Evolutionary conservation across 2,329 filamentous ascomycete species (phyloP).

Genomic region (Fusarium robinianum): DNA sequence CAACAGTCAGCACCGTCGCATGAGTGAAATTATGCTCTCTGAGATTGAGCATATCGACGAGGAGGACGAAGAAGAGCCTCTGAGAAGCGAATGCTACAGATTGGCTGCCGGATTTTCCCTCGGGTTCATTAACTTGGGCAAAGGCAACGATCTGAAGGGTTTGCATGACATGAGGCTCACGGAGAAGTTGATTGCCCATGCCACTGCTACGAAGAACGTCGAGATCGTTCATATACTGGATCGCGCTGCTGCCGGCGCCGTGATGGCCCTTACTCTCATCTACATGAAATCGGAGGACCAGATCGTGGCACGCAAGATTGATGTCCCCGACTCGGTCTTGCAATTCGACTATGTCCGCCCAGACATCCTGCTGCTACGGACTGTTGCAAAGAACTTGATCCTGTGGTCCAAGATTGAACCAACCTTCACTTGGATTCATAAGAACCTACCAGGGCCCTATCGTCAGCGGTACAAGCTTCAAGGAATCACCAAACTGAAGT

Average conservation of each 20-base stretch:
- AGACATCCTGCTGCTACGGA: conserved; percentile 88
- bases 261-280: conserved; percentile 85
- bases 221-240: conserved; percentile 92
- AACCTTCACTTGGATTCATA: conserved; percentile 73
- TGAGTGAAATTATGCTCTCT: conserved; percentile 99
- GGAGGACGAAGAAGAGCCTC: conserved; percentile 79
- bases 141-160: conserved; percentile 84
- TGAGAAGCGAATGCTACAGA: conserved; percentile 95
- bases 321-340: conserved; percentile 85
- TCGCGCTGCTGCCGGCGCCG: conserved; percentile 89
- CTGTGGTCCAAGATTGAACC: conserved; percentile 86
- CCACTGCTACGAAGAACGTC: conserved; percentile 87
- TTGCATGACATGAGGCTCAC: conserved; percentile 93
- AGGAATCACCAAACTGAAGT: conserved; percentile 66
- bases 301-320: conserved; percentile 85
- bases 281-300: conserved; percentile 97
- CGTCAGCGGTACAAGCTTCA: conserved; percentile 64
- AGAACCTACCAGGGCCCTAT: conserved; percentile 73
- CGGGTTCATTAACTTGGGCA: conserved; percentile 92
- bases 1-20: conserved; percentile 92
- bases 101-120: conserved; percentile 92
- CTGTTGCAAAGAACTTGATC: conserved; percentile 86
- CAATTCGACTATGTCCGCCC: conserved; percentile 97
- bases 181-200: conserved; percentile 82
- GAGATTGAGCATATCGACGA: conserved; percentile 87